Conservation (phyloP, 352 stramenopile species). For the Phytophthora cactorum region DNA sequence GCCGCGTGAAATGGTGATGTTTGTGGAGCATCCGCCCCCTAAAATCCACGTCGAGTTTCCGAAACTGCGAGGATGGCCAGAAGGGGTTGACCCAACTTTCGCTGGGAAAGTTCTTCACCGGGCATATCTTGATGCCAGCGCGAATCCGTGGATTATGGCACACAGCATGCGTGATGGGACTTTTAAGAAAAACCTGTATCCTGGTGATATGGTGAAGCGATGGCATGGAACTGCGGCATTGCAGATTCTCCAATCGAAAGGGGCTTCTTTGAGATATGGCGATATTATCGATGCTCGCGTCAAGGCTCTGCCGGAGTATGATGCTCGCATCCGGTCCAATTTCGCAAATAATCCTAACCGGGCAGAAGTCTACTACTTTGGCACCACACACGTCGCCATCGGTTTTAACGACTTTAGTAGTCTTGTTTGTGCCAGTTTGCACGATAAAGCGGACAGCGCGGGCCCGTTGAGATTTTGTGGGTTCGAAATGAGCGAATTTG, state of each 20-base stretch:
- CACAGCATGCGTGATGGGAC: constrained; percentile 11
- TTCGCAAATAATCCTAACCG: constrained; percentile 6
- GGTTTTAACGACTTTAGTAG: constrained; percentile 29
- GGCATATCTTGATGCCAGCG: constrained; percentile 21
- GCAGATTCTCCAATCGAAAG: constrained; percentile 12
- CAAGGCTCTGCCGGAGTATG: neutral
- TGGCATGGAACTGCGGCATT: constrained; percentile 34
- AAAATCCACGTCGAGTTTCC: constrained; percentile 29
- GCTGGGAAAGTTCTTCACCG: constrained; percentile 25
- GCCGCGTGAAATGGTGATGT: constrained; percentile 20
- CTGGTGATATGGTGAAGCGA: constrained; percentile 18
- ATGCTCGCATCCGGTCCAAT: constrained; percentile 5
- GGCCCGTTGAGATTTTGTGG: neutral
- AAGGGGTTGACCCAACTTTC: constrained; percentile 20
- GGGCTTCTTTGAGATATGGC: neutral
- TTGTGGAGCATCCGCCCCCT: constrained; percentile 8
- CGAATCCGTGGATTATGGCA: constrained; percentile 20
- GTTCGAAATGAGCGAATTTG: constrained; percentile 4
- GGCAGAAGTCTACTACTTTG: constrained; percentile 17
- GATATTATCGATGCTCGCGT: constrained; percentile 2
- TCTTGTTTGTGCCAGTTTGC: too few relatives aligned
- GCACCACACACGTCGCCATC: constrained; percentile 41
- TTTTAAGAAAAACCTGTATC: constrained; percentile 4
- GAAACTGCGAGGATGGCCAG: constrained; percentile 29
- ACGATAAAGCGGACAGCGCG: neutral